Evolutionary conservation across 2,329 filamentous ascomycete genomes (phyloP).

Genomic region (Tolypocladium tropicale): DNA sequence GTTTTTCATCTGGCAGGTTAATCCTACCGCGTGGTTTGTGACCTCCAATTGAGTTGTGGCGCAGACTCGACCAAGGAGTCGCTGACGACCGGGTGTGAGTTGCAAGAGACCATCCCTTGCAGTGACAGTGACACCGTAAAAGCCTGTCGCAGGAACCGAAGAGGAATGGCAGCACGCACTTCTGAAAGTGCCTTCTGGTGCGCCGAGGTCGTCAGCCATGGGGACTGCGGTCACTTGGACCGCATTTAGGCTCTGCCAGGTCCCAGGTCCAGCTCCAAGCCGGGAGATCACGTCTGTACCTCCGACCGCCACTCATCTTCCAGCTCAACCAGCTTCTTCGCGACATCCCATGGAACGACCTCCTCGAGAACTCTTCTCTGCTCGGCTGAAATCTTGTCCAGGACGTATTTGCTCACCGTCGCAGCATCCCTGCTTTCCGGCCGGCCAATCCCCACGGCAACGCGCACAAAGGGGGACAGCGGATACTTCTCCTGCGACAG

Average conservation of each 20-base stretch:
- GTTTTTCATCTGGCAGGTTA: background rate
- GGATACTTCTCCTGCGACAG: slow-evolving; percentile 33
- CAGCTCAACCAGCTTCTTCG: slow-evolving; percentile 36
- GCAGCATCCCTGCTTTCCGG: slow-evolving; percentile 56
- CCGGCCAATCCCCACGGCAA: slow-evolving; percentile 82
- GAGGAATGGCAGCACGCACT: too few relatives aligned
- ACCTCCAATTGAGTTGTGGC: background rate
- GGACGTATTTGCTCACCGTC: slow-evolving; percentile 67
- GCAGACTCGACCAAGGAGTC: too few relatives aligned
- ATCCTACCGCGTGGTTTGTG: background rate
- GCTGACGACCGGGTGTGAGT: background rate
- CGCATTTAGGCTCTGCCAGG: background rate
- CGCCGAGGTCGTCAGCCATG: too few relatives aligned
- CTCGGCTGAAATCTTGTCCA: slow-evolving; percentile 50
- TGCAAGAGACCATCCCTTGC: background rate
- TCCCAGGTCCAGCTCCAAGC: background rate
- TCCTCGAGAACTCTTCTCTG: slow-evolving; percentile 42
- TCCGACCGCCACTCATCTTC: slow-evolving; percentile 26
- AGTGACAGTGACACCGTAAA: too few relatives aligned
- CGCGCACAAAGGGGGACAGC: slow-evolving; percentile 38
- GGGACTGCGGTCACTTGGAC: background rate
- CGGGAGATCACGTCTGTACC: slow-evolving; percentile 1
- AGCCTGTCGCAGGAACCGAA: too few relatives aligned
- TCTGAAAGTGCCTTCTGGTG: too few relatives aligned
- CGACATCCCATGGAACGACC: slow-evolving; percentile 40